Evolutionary conservation across 2,329 filamentous ascomycete species (phyloP).

Genomic region (Stachybotrys chlorohalonatus): DNA sequence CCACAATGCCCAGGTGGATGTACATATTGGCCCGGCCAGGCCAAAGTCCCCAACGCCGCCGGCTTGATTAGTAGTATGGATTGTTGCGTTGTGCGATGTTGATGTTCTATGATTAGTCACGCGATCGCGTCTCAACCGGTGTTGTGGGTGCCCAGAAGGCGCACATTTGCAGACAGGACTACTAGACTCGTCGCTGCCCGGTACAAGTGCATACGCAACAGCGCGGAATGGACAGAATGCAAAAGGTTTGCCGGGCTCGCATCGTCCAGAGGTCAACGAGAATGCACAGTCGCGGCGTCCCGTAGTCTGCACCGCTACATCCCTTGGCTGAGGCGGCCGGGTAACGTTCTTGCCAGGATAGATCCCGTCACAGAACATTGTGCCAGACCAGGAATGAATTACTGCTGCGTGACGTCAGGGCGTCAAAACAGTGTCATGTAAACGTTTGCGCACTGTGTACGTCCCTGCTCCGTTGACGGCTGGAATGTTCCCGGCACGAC

Average conservation of each 20-base stretch:
- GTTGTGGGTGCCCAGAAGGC: too few species aligned
- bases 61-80: neutral
- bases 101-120: neutral
- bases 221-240: too few species aligned
- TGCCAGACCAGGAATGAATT: neutral
- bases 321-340: too few species aligned
- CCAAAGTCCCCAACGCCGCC: neutral
- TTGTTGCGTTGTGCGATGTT: neutral
- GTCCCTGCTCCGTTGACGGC: too few species aligned
- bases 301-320: neutral
- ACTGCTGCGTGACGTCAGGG: neutral
- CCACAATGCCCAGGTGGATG: too few species aligned
- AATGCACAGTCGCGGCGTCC: neutral
- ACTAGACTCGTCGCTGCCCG: too few species aligned
- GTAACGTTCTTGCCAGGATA: neutral
- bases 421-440: neutral
- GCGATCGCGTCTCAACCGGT: neutral
- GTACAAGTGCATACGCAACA: too few species aligned
- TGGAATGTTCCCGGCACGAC: neutral
- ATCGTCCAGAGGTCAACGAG: neutral
- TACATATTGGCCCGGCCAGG: neutral
- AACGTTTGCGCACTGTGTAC: too few species aligned
- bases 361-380: neutral
- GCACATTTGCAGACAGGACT: too few species aligned
- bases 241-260: too few species aligned